Conservation (phyloP, 2,329 filamentous ascomycete species). For the Aspergillus ibericus region DNA sequence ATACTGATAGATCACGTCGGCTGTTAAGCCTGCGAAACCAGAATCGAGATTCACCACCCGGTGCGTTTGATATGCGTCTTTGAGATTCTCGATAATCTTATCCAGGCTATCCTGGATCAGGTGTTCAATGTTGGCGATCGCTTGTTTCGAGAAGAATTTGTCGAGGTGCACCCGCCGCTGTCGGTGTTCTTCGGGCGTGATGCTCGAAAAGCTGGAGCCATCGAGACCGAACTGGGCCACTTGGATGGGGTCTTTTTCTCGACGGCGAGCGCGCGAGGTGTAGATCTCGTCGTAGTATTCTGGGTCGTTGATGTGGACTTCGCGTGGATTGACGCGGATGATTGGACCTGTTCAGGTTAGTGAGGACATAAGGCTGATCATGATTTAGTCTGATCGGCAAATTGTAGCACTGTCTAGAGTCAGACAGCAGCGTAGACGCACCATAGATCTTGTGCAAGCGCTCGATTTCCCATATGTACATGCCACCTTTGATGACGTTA, state of each 20-base stretch:
- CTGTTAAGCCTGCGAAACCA: slow-evolving; percentile 29
- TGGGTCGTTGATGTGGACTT: slow-evolving; percentile 37
- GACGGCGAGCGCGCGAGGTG: slow-evolving; percentile 21
- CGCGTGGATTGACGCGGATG: slow-evolving; percentile 34
- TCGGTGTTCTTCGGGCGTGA: slow-evolving; percentile 22
- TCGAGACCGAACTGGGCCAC: slow-evolving; percentile 17
- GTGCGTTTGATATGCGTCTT: slow-evolving; percentile 10
- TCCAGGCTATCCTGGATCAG: slow-evolving; percentile 18
- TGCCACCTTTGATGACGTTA: background rate
- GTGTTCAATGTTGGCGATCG: slow-evolving; percentile 13
- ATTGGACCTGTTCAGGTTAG: slow-evolving; percentile 28
- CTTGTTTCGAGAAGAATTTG: slow-evolving; percentile 26
- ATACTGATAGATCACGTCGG: slow-evolving; percentile 41
- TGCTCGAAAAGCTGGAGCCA: slow-evolving; percentile 16
- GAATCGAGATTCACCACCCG: slow-evolving; percentile 23
- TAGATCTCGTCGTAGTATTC: slow-evolving; percentile 38
- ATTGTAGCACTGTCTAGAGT: too few relatives aligned
- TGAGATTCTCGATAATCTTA: slow-evolving; percentile 15
- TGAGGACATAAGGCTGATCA: background rate
- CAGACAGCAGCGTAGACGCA: background rate
- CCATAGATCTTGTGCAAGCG: background rate
- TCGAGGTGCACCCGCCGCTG: slow-evolving; percentile 19
- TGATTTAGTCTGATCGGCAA: too few relatives aligned
- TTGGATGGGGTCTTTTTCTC: slow-evolving; percentile 27
- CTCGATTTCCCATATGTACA: background rate